Conservation (phyloP, 352 stramenopile genomes). For the Globisporangium mamillatum region DNA sequence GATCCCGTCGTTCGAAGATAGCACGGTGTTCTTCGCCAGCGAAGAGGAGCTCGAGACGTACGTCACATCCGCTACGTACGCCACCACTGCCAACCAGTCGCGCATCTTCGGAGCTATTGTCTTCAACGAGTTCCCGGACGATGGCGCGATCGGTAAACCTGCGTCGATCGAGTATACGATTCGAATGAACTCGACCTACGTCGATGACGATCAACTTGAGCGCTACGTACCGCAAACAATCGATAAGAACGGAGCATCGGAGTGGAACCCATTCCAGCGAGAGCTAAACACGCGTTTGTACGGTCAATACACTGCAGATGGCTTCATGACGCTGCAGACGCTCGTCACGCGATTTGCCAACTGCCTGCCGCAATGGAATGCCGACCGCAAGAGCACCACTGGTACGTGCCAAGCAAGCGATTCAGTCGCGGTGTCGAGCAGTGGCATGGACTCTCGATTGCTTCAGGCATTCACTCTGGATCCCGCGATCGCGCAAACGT, state of each 20-base stretch:
- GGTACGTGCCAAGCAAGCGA: slow-evolving; percentile 25
- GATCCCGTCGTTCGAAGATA: slow-evolving; percentile 43
- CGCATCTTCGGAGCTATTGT: slow-evolving; percentile 47
- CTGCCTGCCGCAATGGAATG: slow-evolving; percentile 36
- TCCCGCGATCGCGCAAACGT: slow-evolving; percentile 13
- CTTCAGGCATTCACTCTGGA: slow-evolving; percentile 21
- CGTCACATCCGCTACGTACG: slow-evolving; percentile 37
- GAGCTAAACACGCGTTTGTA: slow-evolving; percentile 23
- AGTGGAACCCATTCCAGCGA: slow-evolving; percentile 24
- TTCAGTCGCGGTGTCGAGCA: slow-evolving; percentile 4
- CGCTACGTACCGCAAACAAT: slow-evolving; percentile 33
- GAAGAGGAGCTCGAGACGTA: slow-evolving; percentile 30
- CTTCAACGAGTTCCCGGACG: slow-evolving; percentile 31
- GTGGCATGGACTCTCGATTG: slow-evolving; percentile 20
- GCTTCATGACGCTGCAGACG: slow-evolving; percentile 51
- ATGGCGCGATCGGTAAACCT: slow-evolving; percentile 21
- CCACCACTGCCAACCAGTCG: slow-evolving; percentile 15
- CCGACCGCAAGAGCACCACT: slow-evolving; percentile 19
- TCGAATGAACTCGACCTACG: slow-evolving; percentile 38
- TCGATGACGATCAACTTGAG: slow-evolving; percentile 9
- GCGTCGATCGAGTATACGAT: slow-evolving; percentile 38
- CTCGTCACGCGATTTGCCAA: slow-evolving; percentile 43
- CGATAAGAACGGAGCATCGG: slow-evolving; percentile 12
- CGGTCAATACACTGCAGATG: slow-evolving; percentile 25
- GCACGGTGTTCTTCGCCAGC: slow-evolving; percentile 31